These are phyloP conservation scores for Neonectria hederae DNA, from an alignment of 2,329 filamentous ascomycete genomes.

Conservation along the genomic window DNA sequence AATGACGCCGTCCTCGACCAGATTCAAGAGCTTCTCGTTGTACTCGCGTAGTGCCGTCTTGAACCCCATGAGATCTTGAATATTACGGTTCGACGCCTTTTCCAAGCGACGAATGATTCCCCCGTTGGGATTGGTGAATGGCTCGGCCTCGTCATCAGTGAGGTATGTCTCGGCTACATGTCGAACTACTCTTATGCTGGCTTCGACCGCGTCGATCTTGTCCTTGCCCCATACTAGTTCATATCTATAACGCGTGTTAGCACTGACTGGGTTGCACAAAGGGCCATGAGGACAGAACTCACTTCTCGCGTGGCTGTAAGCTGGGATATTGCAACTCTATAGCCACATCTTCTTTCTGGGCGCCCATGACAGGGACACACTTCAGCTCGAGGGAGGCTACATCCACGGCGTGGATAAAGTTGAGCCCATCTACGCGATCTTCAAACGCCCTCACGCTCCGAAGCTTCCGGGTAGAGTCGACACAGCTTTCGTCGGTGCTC, in stretches of 20 bases:
- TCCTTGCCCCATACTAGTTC: slow-evolving; percentile 82
- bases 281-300: slow-evolving; percentile 35
- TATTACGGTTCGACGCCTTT: slow-evolving; percentile 74
- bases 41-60: slow-evolving; percentile 77
- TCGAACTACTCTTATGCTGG: slow-evolving; percentile 75
- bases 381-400: slow-evolving; percentile 62
- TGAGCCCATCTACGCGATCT: slow-evolving; percentile 51
- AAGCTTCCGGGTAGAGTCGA: slow-evolving; percentile 59
- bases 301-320: slow-evolving; percentile 73
- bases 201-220: slow-evolving; percentile 78
- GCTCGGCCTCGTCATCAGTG: slow-evolving; percentile 71
- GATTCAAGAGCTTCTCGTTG: slow-evolving; percentile 73
- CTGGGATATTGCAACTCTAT: slow-evolving; percentile 89
- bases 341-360: slow-evolving; percentile 61
- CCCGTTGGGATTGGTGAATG: slow-evolving; percentile 75
- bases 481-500: slow-evolving; percentile 50
- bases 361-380: slow-evolving; percentile 61
- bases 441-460: slow-evolving; percentile 58
- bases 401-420: slow-evolving; percentile 68
- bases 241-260: slow-evolving; percentile 45
- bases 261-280: slow-evolving; percentile 4
- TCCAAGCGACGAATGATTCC: slow-evolving; percentile 82
- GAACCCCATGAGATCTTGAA: slow-evolving; percentile 73
- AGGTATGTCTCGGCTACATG: slow-evolving; percentile 81
- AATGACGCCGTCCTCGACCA: slow-evolving; percentile 77